A percentile compares a stretch with the other conserved stretches of the same genome.
Conservation (phyloP, 495 filamentous ascomycete genomes). For the Aspergillus affinis region DNA sequence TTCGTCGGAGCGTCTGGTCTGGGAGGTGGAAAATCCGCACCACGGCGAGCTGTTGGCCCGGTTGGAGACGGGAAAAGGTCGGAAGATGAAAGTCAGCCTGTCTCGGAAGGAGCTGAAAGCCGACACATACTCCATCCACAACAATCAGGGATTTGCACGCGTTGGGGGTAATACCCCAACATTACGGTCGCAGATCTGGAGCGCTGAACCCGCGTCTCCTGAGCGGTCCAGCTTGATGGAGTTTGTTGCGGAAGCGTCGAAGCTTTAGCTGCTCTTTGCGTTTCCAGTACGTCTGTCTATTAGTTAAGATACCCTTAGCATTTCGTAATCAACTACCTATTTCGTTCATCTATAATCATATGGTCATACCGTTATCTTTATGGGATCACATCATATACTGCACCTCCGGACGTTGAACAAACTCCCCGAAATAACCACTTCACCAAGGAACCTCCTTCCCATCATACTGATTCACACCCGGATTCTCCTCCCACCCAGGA, state of each 20-base stretch:
- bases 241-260: constrained; percentile 31
- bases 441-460: background rate
- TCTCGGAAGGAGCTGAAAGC: constrained; percentile 35
- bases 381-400: no score
- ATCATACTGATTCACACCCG: background rate
- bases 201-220: constrained; percentile 8
- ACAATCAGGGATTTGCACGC: constrained; percentile 20
- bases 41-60: constrained; percentile 39
- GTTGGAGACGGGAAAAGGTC: constrained; percentile 22
- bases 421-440: background rate
- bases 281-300: constrained; percentile 41
- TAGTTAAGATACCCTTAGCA: constrained; percentile 21
- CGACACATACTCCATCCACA: constrained; percentile 22
- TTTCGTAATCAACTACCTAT: no score
- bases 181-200: constrained; percentile 29
- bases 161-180: constrained; percentile 11
- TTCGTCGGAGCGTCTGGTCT: constrained; percentile 10
- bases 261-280: constrained; percentile 20
- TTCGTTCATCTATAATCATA: no score
- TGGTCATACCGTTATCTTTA: no score
- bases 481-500: background rate
- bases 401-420: no score
- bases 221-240: constrained; percentile 30
- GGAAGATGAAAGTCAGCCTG: constrained; percentile 39
- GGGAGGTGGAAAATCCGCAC: constrained; percentile 42